These are phyloP conservation scores for Guyanaporus albipodus DNA, from an alignment of 768 basidiomycete species.

Conservation along the genomic window DNA sequence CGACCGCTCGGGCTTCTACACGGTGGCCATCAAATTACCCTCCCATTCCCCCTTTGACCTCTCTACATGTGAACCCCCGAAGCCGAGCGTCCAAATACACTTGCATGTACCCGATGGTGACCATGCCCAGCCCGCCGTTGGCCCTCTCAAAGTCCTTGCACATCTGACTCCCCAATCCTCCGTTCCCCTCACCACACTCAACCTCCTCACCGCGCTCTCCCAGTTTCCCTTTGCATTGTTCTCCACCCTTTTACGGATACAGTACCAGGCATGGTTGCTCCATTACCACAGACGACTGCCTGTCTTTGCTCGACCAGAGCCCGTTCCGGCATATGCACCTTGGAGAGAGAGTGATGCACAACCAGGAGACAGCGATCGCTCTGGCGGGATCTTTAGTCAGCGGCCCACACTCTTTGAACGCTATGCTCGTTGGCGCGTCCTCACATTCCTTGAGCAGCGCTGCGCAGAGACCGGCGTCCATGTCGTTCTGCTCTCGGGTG, in stretches of 20 bases:
- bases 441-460: not conserved
- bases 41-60: not conserved
- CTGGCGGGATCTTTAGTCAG: not conserved
- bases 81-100: not conserved
- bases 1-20: not conserved
- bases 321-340: not conserved
- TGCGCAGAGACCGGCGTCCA: not conserved
- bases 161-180: not conserved
- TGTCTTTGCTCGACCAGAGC: not conserved
- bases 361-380: not conserved
- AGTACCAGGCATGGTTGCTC: not conserved
- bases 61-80: not conserved
- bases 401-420: not conserved
- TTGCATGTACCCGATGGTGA: not conserved
- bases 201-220: not conserved
- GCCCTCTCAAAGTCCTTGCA: not conserved
- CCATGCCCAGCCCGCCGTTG: not conserved
- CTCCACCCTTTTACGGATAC: not conserved
- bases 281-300: not conserved
- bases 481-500: not conserved
- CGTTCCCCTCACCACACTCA: not conserved
- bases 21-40: not conserved
- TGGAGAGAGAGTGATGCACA: not conserved
- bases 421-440: not conserved
- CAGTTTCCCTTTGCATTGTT: not conserved